phyloP scores from a whole-genome alignment of 805 yeast species.

The Citeromyces matritensis region DNA sequence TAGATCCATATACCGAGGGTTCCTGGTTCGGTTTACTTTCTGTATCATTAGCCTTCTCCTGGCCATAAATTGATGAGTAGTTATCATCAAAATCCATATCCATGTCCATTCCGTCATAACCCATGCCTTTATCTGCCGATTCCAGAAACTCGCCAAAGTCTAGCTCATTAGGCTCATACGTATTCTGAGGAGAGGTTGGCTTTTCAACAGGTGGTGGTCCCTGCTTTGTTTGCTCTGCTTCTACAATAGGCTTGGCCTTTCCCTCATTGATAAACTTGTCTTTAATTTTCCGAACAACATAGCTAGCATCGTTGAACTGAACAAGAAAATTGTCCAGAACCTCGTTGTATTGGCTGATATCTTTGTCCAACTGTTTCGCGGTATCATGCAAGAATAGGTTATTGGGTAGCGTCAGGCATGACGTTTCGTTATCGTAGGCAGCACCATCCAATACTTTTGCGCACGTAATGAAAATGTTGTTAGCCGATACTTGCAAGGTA shows the following conservation, averaged over 20 bases:
- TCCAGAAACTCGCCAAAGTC: slow-evolving; percentile 2
- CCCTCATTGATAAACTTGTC: slow-evolving; percentile 13
- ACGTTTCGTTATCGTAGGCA: slow-evolving; percentile 10
- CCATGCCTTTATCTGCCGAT: background rate
- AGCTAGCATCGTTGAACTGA: slow-evolving; percentile 13
- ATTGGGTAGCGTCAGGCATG: slow-evolving; percentile 13
- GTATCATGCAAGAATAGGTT: slow-evolving; percentile 11
- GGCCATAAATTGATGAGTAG: too few relatives aligned
- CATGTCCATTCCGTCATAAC: slow-evolving; percentile 2
- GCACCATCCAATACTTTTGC: slow-evolving; percentile 15
- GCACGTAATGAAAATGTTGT: slow-evolving; percentile 15
- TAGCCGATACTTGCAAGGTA: slow-evolving; percentile 9
- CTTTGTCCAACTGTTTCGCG: slow-evolving; percentile 9
- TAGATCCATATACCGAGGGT: too few relatives aligned
- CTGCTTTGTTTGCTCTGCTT: slow-evolving; percentile 3
- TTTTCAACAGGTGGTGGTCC: slow-evolving; percentile 1
- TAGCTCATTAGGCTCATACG: background rate
- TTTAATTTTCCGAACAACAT: slow-evolving; percentile 11
- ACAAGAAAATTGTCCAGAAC: slow-evolving; percentile 12
- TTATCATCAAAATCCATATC: slow-evolving; percentile 7
- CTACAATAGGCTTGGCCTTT: slow-evolving; percentile 5
- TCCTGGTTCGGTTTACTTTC: too few relatives aligned
- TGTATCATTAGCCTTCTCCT: too few relatives aligned
- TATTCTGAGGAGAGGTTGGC: background rate
- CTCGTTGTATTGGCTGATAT: slow-evolving; percentile 12